phyloP scores from a whole-genome alignment of 768 basidiomycete species.

The Amanita brunnescens region DNA sequence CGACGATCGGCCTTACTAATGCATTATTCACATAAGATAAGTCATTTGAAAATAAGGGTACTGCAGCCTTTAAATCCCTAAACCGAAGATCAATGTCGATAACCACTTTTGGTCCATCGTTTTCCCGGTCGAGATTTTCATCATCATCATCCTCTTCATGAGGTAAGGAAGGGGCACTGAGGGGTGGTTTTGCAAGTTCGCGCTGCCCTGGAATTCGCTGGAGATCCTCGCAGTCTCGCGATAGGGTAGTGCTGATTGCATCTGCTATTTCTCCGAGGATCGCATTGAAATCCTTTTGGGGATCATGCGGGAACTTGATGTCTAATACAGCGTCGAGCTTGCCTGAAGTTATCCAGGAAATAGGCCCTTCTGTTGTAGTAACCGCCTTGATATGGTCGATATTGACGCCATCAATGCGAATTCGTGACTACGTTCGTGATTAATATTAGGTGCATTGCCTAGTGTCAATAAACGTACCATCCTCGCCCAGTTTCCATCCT shows the following conservation, averaged over 20 bases:
- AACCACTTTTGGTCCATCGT: slow-evolving; percentile 43
- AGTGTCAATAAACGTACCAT: slow-evolving; percentile 52
- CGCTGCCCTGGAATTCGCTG: slow-evolving; percentile 78
- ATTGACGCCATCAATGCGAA: slow-evolving; percentile 94
- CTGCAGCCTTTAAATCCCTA: slow-evolving; percentile 89
- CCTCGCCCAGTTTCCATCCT: slow-evolving; percentile 76
- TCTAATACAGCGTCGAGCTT: slow-evolving; percentile 96
- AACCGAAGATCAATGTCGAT: slow-evolving; percentile 94
- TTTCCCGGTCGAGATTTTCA: slow-evolving; percentile 20
- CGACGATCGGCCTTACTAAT: slow-evolving; percentile 90
- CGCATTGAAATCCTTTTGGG: slow-evolving; percentile 63
- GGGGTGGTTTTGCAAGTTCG: slow-evolving; percentile 77
- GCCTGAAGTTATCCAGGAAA: slow-evolving; percentile 97
- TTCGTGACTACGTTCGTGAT: slow-evolving; percentile 57
- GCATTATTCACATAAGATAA: slow-evolving; percentile 90
- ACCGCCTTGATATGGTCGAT: slow-evolving; percentile 91
- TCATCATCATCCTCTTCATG: slow-evolving; percentile 25
- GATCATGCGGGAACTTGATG: slow-evolving; percentile 90
- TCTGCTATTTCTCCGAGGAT: slow-evolving; percentile 88
- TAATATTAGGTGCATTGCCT: background rate
- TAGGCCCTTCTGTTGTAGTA: slow-evolving; percentile 75
- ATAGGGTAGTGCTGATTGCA: slow-evolving; percentile 64
- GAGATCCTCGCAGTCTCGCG: slow-evolving; percentile 25
- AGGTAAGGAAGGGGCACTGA: slow-evolving; percentile 50
- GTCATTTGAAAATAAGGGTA: slow-evolving; percentile 86